Evolutionary conservation across 2,329 filamentous ascomycete species (phyloP).

Genomic region (Colletotrichum kahawae): DNA sequence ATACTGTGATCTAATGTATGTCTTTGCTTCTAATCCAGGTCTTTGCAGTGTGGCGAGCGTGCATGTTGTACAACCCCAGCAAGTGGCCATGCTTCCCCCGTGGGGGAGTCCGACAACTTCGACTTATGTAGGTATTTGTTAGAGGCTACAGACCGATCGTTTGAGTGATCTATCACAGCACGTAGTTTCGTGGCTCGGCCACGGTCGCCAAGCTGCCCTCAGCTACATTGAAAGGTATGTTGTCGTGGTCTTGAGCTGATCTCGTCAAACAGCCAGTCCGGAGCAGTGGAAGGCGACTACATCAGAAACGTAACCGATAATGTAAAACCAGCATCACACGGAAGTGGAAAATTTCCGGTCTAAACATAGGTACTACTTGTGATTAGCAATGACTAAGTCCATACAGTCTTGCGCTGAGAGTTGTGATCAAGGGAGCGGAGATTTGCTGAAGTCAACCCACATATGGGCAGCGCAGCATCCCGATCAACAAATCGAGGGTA

Average conservation of each 20-base stretch:
- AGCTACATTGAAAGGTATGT: not conserved
- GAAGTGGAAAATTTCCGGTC: not conserved
- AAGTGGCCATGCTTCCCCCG: not conserved
- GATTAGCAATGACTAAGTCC: no score
- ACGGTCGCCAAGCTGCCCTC: not conserved
- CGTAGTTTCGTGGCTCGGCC: not conserved
- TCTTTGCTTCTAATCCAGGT: not conserved
- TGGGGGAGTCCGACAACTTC: not conserved
- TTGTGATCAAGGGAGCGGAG: no score
- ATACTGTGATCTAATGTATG: not conserved
- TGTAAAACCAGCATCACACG: not conserved
- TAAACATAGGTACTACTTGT: no score
- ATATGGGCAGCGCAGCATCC: no score
- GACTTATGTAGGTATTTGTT: not conserved
- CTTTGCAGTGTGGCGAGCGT: not conserved
- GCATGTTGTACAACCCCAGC: not conserved
- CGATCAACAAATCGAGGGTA: no score
- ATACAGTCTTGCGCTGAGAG: not conserved
- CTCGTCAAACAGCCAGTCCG: not conserved
- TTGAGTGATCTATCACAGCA: not conserved
- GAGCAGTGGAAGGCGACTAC: not conserved
- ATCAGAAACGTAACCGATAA: not conserved
- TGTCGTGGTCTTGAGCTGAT: not conserved
- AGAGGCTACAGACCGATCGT: rapidly evolving
- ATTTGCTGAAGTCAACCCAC: not conserved